A percentile compares a stretch with the other conserved stretches of the same genome.
Evolutionary conservation across 352 stramenopile species (phyloP).

Genomic region (Globisporangium canariense): DNA sequence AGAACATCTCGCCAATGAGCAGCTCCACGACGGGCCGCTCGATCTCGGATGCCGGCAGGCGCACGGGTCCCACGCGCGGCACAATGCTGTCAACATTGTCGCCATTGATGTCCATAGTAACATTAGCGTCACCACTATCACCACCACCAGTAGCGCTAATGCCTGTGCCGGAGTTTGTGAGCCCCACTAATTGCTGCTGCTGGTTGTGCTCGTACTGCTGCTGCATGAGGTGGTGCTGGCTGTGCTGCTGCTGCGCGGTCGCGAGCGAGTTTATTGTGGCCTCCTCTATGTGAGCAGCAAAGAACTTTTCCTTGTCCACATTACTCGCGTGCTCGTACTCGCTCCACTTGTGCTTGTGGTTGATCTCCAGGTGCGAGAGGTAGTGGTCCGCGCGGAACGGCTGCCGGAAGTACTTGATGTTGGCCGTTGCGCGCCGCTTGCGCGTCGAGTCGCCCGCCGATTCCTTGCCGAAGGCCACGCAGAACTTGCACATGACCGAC

Average conservation of each 20-base stretch:
- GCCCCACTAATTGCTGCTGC: not conserved
- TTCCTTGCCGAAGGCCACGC: slow-evolving; percentile 68
- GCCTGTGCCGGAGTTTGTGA: not conserved
- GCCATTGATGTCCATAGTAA: not conserved
- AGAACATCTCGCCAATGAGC: slow-evolving; percentile 50
- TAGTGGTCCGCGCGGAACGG: slow-evolving; percentile 70
- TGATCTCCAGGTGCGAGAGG: slow-evolving; percentile 64
- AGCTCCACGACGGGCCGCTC: slow-evolving; percentile 52
- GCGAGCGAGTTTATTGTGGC: slow-evolving; percentile 26
- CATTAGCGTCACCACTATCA: not conserved
- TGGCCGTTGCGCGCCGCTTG: slow-evolving; percentile 59
- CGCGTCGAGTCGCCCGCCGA: slow-evolving; percentile 40
- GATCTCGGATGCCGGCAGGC: slow-evolving; percentile 52
- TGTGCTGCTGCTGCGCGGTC: slow-evolving; percentile 24
- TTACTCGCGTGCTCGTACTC: slow-evolving; percentile 53
- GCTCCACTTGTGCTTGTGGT: slow-evolving; percentile 61
- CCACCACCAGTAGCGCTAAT: not conserved
- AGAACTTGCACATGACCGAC: slow-evolving; percentile 77
- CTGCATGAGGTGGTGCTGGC: slow-evolving; percentile 19
- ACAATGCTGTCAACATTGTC: not conserved
- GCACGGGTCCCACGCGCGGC: slow-evolving; percentile 33
- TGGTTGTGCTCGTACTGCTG: not conserved
- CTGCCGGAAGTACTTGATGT: slow-evolving; percentile 74
- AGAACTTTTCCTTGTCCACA: slow-evolving; percentile 59
- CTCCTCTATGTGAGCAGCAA: slow-evolving; percentile 35